Percentiles rank a stretch among this genome's conserved stretches.
Evolutionary conservation across 345 rosid species (phyloP).

Genomic region (Erysimum cheiranthoides): DNA sequence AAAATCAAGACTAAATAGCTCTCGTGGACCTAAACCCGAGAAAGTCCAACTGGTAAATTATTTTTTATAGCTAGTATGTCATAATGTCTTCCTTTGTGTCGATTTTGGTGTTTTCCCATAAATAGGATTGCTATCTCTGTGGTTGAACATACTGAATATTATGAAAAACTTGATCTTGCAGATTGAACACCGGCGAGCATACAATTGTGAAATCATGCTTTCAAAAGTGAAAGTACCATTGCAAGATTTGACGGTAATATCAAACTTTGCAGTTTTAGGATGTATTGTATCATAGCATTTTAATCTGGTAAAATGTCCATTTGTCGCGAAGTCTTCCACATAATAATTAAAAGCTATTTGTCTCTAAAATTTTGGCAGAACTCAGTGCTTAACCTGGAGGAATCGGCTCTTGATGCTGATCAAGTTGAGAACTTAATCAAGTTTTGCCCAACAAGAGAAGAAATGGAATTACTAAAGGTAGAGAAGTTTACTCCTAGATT

Average conservation of each 20-base stretch:
- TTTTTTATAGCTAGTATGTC: not conserved
- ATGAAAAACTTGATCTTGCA: slow-evolving; percentile 44
- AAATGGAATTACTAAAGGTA: slow-evolving; percentile 90
- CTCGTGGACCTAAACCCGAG: slow-evolving; percentile 71
- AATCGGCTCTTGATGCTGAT: slow-evolving; percentile 78
- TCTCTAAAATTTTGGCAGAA: slow-evolving; percentile 53
- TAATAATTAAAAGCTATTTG: slow-evolving; percentile 19
- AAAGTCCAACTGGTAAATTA: slow-evolving; percentile 88
- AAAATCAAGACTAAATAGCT: slow-evolving; percentile 50
- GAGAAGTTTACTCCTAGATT: slow-evolving; percentile 4
- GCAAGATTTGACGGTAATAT: slow-evolving; percentile 80
- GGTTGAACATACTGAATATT: slow-evolving; percentile 24
- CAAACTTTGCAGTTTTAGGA: slow-evolving; percentile 22
- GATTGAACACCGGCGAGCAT: slow-evolving; percentile 96
- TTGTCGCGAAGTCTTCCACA: not conserved
- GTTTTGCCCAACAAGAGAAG: slow-evolving; percentile 93
- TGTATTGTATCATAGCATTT: slow-evolving; percentile 30
- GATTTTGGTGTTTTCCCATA: not conserved
- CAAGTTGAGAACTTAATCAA: slow-evolving; percentile 93
- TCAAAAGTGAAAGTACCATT: slow-evolving; percentile 94
- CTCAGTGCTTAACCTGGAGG: slow-evolving; percentile 80
- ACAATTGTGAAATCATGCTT: slow-evolving; percentile 98
- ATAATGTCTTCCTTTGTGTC: slow-evolving; percentile 21
- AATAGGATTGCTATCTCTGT: not conserved
- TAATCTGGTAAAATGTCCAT: slow-evolving; percentile 3